Conservation (phyloP, 2,329 filamentous ascomycete species). For the Tolypocladium amazonense region DNA sequence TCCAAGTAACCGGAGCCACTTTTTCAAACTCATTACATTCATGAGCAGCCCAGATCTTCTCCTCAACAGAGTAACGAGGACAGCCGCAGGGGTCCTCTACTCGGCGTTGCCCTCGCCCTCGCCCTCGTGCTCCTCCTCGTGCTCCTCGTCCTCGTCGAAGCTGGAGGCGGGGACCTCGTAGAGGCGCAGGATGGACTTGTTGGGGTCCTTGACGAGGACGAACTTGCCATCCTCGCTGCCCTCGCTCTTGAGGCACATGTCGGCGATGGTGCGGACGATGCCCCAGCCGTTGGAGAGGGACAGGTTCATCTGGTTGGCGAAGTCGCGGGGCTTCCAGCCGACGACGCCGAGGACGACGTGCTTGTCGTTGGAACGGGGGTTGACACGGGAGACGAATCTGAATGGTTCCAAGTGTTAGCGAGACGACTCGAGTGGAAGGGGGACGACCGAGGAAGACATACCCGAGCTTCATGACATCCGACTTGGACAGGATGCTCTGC, state of each 20-base stretch:
- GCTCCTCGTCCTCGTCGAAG: conserved; percentile 84
- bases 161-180: conserved; percentile 83
- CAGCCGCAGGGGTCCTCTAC: conserved; percentile 6
- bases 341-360: conserved; percentile 93
- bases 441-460: conserved; percentile 31
- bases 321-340: conserved; percentile 96
- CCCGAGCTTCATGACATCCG: conserved; percentile 98
- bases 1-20: neutral
- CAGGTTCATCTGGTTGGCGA: conserved; percentile 95
- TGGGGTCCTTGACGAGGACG: conserved; percentile 80
- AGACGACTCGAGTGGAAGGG: neutral
- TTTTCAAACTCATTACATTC: neutral
- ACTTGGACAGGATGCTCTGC: conserved; percentile 90
- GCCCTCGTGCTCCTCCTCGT: conserved; percentile 44
- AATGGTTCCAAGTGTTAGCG: conserved; percentile 14
- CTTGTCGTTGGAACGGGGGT: conserved; percentile 84
- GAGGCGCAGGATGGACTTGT: conserved; percentile 87
- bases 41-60: neutral
- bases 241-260: conserved; percentile 74
- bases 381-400: conserved; percentile 89
- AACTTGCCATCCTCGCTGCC: conserved; percentile 75
- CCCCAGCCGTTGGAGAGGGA: conserved; percentile 97
- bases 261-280: conserved; percentile 94
- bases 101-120: conserved; percentile 19
- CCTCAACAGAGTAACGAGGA: neutral